Base-by-base conservation (phyloP, 345 rosid genomes). In the Eucalyptus grandis region DNA sequence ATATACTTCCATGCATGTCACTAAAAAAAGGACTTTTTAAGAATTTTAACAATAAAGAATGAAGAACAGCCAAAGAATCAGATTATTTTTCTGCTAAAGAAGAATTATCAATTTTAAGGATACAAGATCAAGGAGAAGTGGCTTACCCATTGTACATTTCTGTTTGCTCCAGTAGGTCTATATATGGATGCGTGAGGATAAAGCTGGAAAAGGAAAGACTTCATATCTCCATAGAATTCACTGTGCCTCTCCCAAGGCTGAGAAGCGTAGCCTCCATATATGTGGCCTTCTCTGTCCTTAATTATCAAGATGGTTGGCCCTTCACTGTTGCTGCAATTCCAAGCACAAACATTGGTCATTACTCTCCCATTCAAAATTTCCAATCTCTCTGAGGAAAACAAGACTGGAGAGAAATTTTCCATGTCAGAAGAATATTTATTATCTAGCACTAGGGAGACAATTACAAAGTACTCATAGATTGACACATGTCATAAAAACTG, bases 181-280 rank as follows among this genome's bases (percentile, higher is more conserved):
- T 86, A 95, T 83, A 96, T 91, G 26, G 99, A 93, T 87, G 96
- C 96, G 89, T 88, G 92, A 51, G 98, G 99, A 89, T 92, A 92
- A 9, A 97, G 97, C 93, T 98, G 98, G 92, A 98, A 95, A 83
- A 97, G 95, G 88, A 97, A 96, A 86, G 97, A 95, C 91, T 98
- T 98, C 98, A 98, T 92, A 91, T 97, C 98, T 58, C 99, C 99
- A 89, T 98, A 98, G 93, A 98, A 98, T 92, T 97, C 96, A 12
- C 96, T 91, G 89, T 95, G 94, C 89, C 92, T 97, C 91, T 94
- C 98, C 99, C 98, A 97, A 50, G 98, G 96, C 89, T 95, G 99
- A 89, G 99, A 97, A 31, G 99, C 98, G 88, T 95, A 96, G 87
- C 99, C 99, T 89, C 99, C 99, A 83, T 93, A 95, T 47, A 98